Evolutionary conservation across 169 alveolate species (phyloP).

Genomic region (Cryptosporidium bovis): DNA sequence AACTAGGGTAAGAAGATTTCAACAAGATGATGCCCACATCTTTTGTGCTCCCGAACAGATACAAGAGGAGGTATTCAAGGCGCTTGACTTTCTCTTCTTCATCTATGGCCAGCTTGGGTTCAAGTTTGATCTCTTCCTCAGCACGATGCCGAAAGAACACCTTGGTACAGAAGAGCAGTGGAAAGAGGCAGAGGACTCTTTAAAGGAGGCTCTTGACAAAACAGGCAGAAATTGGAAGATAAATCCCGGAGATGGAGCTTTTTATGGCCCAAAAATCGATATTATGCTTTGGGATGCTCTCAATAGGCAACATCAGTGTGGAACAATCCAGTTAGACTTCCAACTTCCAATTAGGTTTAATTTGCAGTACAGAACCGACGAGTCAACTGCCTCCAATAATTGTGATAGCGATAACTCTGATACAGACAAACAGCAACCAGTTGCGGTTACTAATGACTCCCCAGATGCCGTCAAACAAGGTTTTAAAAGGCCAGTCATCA

Average conservation of each 20-base stretch:
- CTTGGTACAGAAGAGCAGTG: slow-evolving; percentile 94
- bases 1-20: slow-evolving; percentile 98
- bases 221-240: slow-evolving; percentile 93
- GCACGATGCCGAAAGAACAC: slow-evolving; percentile 97
- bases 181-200: slow-evolving; percentile 95
- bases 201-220: slow-evolving; percentile 91
- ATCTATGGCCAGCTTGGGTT: slow-evolving; percentile 94
- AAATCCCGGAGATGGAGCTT: slow-evolving; percentile 99
- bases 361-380: slow-evolving; percentile 94
- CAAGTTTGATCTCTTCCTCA: slow-evolving; percentile 91
- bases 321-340: slow-evolving; percentile 98
- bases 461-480: slow-evolving; percentile 84
- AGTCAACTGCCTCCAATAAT: slow-evolving; percentile 5
- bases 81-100: slow-evolving; percentile 92
- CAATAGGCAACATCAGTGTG: slow-evolving; percentile 98
- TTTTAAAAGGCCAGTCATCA: slow-evolving; percentile 96
- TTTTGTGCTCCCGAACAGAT: slow-evolving; percentile 96
- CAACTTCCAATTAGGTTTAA: slow-evolving; percentile 97
- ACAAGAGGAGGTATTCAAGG: slow-evolving; percentile 89
- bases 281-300: slow-evolving; percentile 94
- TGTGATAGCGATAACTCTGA: background rate
- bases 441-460: slow-evolving; percentile 29
- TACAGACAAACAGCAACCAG: slow-evolving; percentile 41
- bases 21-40: slow-evolving; percentile 99
- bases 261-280: slow-evolving; percentile 99